phyloP scores from a whole-genome alignment of 1,139 yeast species.

The Taphrina populina region DNA sequence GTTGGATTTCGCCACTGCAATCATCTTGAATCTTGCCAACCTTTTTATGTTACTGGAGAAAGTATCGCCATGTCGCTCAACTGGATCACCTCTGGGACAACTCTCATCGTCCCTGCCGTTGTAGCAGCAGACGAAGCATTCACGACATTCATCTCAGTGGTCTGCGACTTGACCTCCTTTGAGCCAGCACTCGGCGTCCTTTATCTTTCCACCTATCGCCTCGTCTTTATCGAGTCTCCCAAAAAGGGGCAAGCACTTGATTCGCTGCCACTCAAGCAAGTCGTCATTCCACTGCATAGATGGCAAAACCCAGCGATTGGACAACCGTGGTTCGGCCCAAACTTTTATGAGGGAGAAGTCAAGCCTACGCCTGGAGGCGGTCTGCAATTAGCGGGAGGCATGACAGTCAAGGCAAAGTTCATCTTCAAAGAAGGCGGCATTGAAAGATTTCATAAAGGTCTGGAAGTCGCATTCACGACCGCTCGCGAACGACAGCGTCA shows the following conservation, averaged over 20 bases:
- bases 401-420: constrained; percentile 13
- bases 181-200: constrained; percentile 13
- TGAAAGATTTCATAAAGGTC: constrained; percentile 22
- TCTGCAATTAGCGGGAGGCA: constrained; percentile 19
- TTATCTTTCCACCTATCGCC: constrained; percentile 20
- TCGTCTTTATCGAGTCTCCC: constrained; percentile 16
- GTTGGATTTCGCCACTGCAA: too few relatives aligned
- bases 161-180: constrained; percentile 19
- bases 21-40: too few relatives aligned
- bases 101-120: not conserved
- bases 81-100: constrained; percentile 2
- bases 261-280: constrained; percentile 17
- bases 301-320: constrained; percentile 21
- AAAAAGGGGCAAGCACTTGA: not conserved
- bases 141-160: constrained; percentile 6
- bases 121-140: constrained; percentile 7
- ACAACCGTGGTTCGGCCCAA: constrained; percentile 33
- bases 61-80: not conserved
- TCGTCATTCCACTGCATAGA: constrained; percentile 16
- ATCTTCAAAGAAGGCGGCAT: constrained; percentile 27
- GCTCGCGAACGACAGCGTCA: constrained; percentile 20
- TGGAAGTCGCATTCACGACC: constrained; percentile 10
- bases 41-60: not conserved
- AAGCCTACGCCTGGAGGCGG: constrained; percentile 27
- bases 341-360: constrained; percentile 24